Percentiles rank a stretch among this genome's conserved stretches.
Evolutionary conservation across 768 basidiomycete species (phyloP).

Genomic region (Serpula lacrymans): DNA sequence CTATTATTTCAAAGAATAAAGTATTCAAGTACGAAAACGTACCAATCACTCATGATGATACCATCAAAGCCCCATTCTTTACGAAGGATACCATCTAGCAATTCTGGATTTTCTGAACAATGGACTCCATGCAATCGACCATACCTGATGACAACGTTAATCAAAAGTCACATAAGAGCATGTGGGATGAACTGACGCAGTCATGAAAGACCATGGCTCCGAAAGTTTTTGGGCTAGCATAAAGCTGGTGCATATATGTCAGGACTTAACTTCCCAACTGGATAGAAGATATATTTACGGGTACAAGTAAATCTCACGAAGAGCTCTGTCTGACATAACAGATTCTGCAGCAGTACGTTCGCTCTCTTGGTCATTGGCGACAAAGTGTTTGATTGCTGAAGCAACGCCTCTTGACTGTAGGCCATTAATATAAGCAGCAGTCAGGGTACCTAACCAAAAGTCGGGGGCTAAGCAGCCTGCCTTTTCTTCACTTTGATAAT

Average conservation of each 20-base stretch:
- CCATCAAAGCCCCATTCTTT: conserved; percentile 49
- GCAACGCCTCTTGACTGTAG: conserved; percentile 64
- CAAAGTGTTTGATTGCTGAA: conserved; percentile 75
- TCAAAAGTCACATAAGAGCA: conserved; percentile 10
- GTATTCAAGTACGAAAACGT: background rate
- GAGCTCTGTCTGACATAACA: conserved; percentile 59
- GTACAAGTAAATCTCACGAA: conserved; percentile 71
- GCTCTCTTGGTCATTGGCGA: conserved; percentile 72
- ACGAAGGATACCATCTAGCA: conserved; percentile 42
- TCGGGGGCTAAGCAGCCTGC: conserved; percentile 1
- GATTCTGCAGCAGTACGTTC: conserved; percentile 64
- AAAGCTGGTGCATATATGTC: conserved; percentile 38
- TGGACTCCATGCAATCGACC: conserved; percentile 43
- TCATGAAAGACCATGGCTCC: conserved; percentile 65
- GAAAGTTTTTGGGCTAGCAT: conserved; percentile 66
- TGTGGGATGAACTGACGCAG: conserved; percentile 49
- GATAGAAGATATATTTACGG: conserved; percentile 40
- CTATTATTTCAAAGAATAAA: background rate
- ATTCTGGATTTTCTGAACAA: conserved; percentile 37
- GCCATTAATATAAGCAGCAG: conserved; percentile 67
- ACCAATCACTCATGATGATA: conserved; percentile 49
- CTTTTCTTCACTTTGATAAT: background rate
- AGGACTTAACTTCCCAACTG: background rate
- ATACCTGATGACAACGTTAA: conserved; percentile 28
- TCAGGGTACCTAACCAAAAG: conserved; percentile 44